A percentile compares a stretch with the other conserved stretches of the same genome.
Conservation (phyloP, 345 rosid species). For the Acer negundo region DNA sequence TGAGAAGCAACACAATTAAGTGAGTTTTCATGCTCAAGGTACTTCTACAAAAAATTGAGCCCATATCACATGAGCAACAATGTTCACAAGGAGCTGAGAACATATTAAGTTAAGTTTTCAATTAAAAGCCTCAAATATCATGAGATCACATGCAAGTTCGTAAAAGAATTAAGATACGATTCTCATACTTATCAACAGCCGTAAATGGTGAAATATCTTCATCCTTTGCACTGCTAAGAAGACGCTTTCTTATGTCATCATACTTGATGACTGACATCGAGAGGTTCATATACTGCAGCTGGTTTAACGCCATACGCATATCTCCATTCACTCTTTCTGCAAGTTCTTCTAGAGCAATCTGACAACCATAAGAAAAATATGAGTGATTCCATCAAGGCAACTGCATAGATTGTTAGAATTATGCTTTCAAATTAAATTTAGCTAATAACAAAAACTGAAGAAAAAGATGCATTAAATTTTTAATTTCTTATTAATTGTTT, state of each 20-base stretch:
- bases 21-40: neutral
- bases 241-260: slow-evolving; percentile 88
- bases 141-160: neutral
- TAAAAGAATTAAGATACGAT: neutral
- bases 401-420: neutral
- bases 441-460: neutral
- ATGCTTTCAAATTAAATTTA: neutral
- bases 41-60: neutral
- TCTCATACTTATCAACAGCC: slow-evolving; percentile 90
- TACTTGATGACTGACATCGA: slow-evolving; percentile 81
- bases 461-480: neutral
- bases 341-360: slow-evolving; percentile 95
- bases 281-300: slow-evolving; percentile 92
- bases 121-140: neutral
- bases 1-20: neutral
- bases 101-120: neutral
- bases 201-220: slow-evolving; percentile 99
- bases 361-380: slow-evolving; percentile 10
- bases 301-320: slow-evolving; percentile 92
- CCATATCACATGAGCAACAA: neutral
- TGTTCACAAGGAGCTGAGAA: neutral
- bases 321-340: slow-evolving; percentile 98
- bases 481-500: neutral
- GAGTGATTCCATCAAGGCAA: neutral
- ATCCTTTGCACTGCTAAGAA: slow-evolving; percentile 85